Percentiles rank a stretch among this genome's conserved stretches.
Conservation (phyloP, 306 rosid genomes). For the Trifolium dubium region DNA sequence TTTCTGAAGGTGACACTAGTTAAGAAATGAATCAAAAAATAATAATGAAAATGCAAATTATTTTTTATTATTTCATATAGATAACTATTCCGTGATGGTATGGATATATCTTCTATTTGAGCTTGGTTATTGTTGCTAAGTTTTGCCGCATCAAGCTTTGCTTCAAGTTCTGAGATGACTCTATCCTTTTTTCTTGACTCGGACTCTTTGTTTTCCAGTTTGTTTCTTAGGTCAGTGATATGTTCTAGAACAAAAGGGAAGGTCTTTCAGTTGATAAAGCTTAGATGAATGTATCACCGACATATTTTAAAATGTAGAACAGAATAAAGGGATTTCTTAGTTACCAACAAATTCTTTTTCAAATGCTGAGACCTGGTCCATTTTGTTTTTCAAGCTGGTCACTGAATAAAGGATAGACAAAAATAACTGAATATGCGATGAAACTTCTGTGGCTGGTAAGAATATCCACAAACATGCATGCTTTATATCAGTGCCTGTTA, state of each 20-base stretch:
- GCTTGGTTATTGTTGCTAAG: conserved; percentile 48
- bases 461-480: conserved; percentile 34
- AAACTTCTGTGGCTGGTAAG: background rate
- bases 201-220: conserved; percentile 55
- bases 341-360: conserved; percentile 74
- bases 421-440: conserved; percentile 24
- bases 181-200: conserved; percentile 62
- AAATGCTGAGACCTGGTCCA: conserved; percentile 62
- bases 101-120: conserved; percentile 78
- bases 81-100: background rate
- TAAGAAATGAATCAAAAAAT: conserved; percentile 48
- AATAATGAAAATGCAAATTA: conserved; percentile 26
- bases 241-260: conserved; percentile 51
- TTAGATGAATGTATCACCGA: conserved; percentile 15
- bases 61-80: conserved; percentile 22
- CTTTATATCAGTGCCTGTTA: conserved; percentile 14
- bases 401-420: conserved; percentile 49
- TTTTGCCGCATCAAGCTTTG: conserved; percentile 57
- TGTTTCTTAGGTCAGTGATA: conserved; percentile 59
- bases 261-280: conserved; percentile 28
- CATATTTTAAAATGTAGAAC: conserved; percentile 18
- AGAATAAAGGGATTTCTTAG: conserved; percentile 30
- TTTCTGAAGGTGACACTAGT: conserved; percentile 70
- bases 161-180: conserved; percentile 74
- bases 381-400: conserved; percentile 61